Conservation (phyloP, 768 basidiomycete species). For the Paxillus rubicundulus region DNA sequence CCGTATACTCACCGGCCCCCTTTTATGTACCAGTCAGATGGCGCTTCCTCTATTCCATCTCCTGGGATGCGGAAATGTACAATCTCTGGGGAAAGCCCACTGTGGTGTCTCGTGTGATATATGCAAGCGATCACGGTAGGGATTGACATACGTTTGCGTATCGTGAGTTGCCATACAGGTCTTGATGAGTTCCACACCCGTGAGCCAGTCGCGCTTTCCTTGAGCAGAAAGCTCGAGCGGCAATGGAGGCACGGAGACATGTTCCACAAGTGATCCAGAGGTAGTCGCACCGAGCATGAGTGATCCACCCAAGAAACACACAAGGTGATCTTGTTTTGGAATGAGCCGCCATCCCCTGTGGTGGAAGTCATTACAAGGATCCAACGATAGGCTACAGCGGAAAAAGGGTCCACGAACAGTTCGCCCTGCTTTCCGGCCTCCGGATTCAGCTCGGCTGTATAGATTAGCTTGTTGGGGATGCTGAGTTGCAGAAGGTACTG, state of each 20-base stretch:
- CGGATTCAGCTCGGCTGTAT: constrained; percentile 82
- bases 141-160: constrained; percentile 66
- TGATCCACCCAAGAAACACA: constrained; percentile 91
- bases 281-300: constrained; percentile 86
- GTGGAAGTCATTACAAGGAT: constrained; percentile 6
- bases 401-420: constrained; percentile 30
- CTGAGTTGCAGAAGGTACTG: constrained; percentile 68
- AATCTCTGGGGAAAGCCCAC: constrained; percentile 87
- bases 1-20: constrained; percentile 53
- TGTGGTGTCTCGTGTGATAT: constrained; percentile 25
- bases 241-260: constrained; percentile 67
- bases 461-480: constrained; percentile 55
- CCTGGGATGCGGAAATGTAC: constrained; percentile 74
- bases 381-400: not conserved
- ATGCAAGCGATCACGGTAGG: not conserved
- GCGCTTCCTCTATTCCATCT: constrained; percentile 46
- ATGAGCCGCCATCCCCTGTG: constrained; percentile 67
- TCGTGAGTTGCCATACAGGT: constrained; percentile 88
- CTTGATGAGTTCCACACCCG: constrained; percentile 76
- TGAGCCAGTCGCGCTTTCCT: constrained; percentile 77
- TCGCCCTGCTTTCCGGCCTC: constrained; percentile 35
- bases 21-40: constrained; percentile 90
- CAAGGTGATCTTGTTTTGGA: constrained; percentile 94
- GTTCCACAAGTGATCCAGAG: constrained; percentile 49
- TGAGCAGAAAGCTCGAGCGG: constrained; percentile 56